Evolutionary conservation across 352 stramenopile genomes (phyloP).

Genomic region (Phytophthora uliginosa): DNA sequence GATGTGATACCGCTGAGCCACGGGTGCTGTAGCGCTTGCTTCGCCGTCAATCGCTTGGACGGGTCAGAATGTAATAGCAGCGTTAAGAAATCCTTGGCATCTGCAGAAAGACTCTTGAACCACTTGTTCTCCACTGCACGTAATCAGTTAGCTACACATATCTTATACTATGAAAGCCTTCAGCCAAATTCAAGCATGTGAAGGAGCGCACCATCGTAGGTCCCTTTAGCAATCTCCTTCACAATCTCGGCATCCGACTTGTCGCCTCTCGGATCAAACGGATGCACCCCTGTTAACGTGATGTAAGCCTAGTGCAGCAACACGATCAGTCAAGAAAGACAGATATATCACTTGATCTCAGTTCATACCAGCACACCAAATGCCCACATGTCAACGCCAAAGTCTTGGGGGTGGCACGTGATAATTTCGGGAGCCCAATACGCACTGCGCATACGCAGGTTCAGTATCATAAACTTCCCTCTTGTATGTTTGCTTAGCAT

Average conservation of each 20-base stretch:
- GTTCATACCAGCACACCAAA: constrained; percentile 74
- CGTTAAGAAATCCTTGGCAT: constrained; percentile 74
- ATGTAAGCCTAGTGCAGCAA: constrained; percentile 66
- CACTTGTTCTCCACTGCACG: constrained; percentile 70
- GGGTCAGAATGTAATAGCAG: constrained; percentile 63
- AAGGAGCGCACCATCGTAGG: constrained; percentile 64
- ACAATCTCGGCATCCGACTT: constrained; percentile 80
- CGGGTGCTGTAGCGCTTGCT: constrained; percentile 63
- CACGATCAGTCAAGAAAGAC: not conserved
- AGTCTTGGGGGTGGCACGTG: constrained; percentile 69
- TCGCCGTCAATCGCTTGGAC: constrained; percentile 60
- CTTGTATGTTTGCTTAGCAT: not conserved
- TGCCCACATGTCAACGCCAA: constrained; percentile 84
- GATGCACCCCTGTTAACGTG: constrained; percentile 77
- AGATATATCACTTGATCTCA: not conserved
- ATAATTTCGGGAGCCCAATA: constrained; percentile 90
- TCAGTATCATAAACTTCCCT: constrained; percentile 3
- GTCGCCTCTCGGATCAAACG: constrained; percentile 80
- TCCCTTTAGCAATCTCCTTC: constrained; percentile 58
- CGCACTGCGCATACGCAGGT: constrained; percentile 38
- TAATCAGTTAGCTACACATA: not conserved
- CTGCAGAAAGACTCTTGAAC: constrained; percentile 64
- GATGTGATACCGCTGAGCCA: constrained; percentile 66
- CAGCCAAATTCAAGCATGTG: not conserved
- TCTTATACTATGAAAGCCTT: not conserved